Base-by-base conservation (phyloP, 1,139 yeast genomes). In the Pneumocystis murina region DNA sequence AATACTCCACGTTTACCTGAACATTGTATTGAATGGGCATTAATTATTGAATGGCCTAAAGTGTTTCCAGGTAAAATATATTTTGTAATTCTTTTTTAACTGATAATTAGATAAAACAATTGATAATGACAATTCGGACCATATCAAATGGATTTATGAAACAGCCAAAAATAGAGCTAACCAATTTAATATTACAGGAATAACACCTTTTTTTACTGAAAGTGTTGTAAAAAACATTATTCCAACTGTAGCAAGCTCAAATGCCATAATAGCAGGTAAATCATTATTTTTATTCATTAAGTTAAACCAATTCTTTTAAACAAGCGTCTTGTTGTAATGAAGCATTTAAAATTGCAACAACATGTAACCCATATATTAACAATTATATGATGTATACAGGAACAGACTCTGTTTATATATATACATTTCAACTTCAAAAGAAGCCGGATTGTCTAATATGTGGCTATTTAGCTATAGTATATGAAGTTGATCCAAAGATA, bases 221-320 rank as follows among this genome's bases (percentile, higher is more conserved):
- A 97, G 97, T 0, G 95, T 92, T 60, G 90, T 90, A 62, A 92
- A 92, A 74, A 86, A 86, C 70, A 90, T 92, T 67, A 86, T 92
- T 33, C 98, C 98, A 0, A 92, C 97, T 1, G 87, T 91, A 64
- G 96, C 97, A 0, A 86, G 96, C 1, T 91, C 97, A 0, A 92
- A 92, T 73, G 96, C 97, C 2, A 81, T 92, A 43, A 83, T 92
- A 59, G 96, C 97, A 1, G 63, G 64, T 64, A 48, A 48, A 24
- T 24, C 10, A 57, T 14, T 59, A 36, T 20, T 16, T 40, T n/a
- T 40, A 48, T 24, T 12, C 10, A 24, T 48, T 14, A 24, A 24
- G 10, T 10, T 48, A 12, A 24, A 20, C 16, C 14, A 48, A 48
- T 41, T 16, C 28, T 40, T 20, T 14, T 58, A n/a, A 35, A 24